Conservation (phyloP, 2,329 filamentous ascomycete genomes). For the Furcasterigmium sp. region DNA sequence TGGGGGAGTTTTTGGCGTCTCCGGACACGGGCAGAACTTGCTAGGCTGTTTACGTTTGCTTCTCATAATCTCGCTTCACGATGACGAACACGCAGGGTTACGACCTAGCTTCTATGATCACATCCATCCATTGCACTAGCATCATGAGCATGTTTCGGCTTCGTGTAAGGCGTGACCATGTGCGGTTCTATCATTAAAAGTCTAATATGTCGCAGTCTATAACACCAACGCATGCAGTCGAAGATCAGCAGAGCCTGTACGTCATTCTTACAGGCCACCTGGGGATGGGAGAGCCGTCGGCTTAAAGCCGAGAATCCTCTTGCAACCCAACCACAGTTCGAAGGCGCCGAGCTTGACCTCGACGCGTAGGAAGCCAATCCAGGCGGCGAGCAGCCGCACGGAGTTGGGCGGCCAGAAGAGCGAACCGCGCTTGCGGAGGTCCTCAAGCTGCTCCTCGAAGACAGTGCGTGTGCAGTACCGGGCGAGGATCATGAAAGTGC, state of each 20-base stretch:
- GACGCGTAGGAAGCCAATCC: conserved; percentile 53
- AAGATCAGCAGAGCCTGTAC: background rate
- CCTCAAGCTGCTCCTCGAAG: conserved; percentile 58
- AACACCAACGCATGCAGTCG: background rate
- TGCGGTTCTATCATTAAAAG: background rate
- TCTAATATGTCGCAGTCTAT: background rate
- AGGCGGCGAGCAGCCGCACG: conserved; percentile 48
- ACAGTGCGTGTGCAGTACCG: conserved; percentile 64
- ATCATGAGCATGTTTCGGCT: too few relatives aligned
- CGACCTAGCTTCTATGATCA: too few relatives aligned
- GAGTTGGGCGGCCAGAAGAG: conserved; percentile 55
- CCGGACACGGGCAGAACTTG: too few relatives aligned
- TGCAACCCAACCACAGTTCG: conserved; percentile 54
- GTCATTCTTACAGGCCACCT: background rate
- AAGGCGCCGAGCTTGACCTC: conserved; percentile 59
- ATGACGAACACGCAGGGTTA: too few relatives aligned
- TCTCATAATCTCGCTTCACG: too few relatives aligned
- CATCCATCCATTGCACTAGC: too few relatives aligned
- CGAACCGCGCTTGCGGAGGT: conserved; percentile 46
- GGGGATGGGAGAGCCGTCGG: conserved; percentile 9
- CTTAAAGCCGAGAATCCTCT: conserved; percentile 36
- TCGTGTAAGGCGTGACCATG: too few relatives aligned
- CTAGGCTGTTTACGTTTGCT: too few relatives aligned
- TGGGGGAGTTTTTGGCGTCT: background rate
- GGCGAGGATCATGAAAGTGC: conserved; percentile 63